Conservation (phyloP, 2,329 filamentous ascomycete species). For the Sclerotinia subarctica region DNA sequence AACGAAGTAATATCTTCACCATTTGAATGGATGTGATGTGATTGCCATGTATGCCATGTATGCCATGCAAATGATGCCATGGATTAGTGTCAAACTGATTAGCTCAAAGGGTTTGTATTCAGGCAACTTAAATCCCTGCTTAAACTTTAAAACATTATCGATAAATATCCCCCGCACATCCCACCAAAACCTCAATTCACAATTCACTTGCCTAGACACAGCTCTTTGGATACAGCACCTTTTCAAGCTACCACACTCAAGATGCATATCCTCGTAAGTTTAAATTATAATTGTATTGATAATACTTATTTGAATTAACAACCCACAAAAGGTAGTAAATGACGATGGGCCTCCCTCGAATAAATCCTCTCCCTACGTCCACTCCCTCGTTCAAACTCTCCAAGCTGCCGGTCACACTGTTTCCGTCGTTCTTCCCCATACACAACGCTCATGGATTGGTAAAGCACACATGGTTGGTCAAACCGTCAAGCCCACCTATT, state of each 20-base stretch:
- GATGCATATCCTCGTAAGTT: slow-evolving; percentile 52
- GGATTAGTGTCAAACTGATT: neutral
- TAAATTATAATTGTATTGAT: neutral
- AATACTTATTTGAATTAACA: neutral
- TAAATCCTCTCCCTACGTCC: slow-evolving; percentile 76
- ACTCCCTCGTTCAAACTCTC: slow-evolving; percentile 68
- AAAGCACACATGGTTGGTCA: slow-evolving; percentile 96
- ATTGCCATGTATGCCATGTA: neutral
- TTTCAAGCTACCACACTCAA: slow-evolving; percentile 18
- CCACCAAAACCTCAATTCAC: neutral
- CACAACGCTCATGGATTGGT: slow-evolving; percentile 95
- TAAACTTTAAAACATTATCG: slow-evolving; percentile 18
- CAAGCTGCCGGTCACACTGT: slow-evolving; percentile 78
- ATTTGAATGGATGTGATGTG: neutral
- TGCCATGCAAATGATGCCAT: slow-evolving; percentile 8
- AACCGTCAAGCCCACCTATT: slow-evolving; percentile 80
- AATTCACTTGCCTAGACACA: neutral
- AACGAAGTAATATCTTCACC: neutral
- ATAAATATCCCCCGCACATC: slow-evolving; percentile 20
- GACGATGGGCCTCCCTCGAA: slow-evolving; percentile 79
- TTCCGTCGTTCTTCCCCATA: slow-evolving; percentile 85
- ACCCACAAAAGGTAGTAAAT: slow-evolving; percentile 54
- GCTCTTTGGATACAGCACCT: neutral
- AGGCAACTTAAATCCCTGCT: slow-evolving; percentile 4
- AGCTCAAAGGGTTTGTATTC: neutral